A percentile compares a stretch with the other conserved stretches of the same genome.
These are phyloP conservation scores for Paramecium caudatum DNA, from an alignment of 73 alveolate genomes.

Conservation along the genomic window DNA sequence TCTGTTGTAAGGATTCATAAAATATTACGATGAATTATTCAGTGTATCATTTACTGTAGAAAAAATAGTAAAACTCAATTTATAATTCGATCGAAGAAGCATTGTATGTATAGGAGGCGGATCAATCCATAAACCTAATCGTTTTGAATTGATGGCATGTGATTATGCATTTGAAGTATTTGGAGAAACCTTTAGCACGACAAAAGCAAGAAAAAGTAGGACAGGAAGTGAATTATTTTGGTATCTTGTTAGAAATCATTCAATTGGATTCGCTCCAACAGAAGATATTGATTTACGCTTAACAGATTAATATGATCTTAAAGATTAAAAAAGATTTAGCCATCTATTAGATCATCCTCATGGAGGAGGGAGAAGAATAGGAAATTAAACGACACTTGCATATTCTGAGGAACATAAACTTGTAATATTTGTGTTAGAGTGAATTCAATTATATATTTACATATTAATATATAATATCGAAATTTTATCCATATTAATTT, in stretches of 20 bases:
- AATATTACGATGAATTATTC: not conserved
- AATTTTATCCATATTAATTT: no score
- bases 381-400: not conserved
- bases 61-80: not conserved
- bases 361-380: conserved; percentile 52
- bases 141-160: conserved; percentile 30
- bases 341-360: conserved; percentile 47
- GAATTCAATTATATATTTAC: not conserved
- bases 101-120: conserved; percentile 13
- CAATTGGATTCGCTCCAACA: conserved; percentile 11
- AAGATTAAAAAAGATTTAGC: not conserved
- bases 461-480: no score
- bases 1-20: not conserved
- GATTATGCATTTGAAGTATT: conserved; percentile 51
- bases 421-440: not conserved
- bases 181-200: not conserved
- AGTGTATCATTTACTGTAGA: not conserved
- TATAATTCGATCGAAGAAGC: not conserved
- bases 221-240: not conserved
- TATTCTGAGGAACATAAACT: not conserved
- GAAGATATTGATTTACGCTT: not conserved
- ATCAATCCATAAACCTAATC: not conserved
- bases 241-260: conserved; percentile 14
- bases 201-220: conserved; percentile 5
- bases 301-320: conserved; percentile 6